Percentiles rank a stretch among this genome's conserved stretches.
phyloP scores from a whole-genome alignment of 225 moss, liverwort and hornwort genomes.

The Climacium dendroides region DNA sequence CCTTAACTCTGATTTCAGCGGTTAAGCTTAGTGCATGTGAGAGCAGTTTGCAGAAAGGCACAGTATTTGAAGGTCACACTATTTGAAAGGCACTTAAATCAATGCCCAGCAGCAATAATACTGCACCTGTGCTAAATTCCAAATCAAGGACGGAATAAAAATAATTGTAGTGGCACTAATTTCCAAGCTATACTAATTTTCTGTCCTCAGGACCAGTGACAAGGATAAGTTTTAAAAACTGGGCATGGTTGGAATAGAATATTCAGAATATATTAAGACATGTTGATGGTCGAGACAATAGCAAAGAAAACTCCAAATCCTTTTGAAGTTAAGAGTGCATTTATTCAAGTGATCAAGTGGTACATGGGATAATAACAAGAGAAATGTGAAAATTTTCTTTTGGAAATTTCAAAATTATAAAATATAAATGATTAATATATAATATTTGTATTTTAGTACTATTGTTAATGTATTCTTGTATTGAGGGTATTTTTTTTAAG shows the following conservation, averaged over 20 bases:
- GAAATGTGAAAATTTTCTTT: too few species aligned
- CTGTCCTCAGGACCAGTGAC: not conserved
- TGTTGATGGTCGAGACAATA: not conserved
- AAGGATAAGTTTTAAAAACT: not conserved
- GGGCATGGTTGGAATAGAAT: not conserved
- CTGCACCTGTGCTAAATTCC: not conserved
- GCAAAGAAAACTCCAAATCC: not conserved
- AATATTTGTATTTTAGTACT: not conserved
- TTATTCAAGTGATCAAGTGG: not conserved
- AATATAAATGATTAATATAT: not conserved
- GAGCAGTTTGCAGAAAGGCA: not conserved
- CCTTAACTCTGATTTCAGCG: not conserved
- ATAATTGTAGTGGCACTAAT: not conserved
- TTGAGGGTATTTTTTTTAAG: too few species aligned
- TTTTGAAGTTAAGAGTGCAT: too few species aligned
- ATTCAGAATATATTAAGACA: not conserved
- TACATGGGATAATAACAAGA: not conserved
- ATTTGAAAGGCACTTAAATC: not conserved
- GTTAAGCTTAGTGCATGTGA: not conserved
- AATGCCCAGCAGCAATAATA: not conserved
- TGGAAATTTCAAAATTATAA: not conserved
- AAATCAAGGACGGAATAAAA: not conserved
- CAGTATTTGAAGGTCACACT: not conserved
- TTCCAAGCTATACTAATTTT: not conserved
- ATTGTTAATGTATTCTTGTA: rapidly evolving